Base-by-base conservation (phyloP, 805 yeast genomes). In the Trichomonascus vanleenenianus region DNA sequence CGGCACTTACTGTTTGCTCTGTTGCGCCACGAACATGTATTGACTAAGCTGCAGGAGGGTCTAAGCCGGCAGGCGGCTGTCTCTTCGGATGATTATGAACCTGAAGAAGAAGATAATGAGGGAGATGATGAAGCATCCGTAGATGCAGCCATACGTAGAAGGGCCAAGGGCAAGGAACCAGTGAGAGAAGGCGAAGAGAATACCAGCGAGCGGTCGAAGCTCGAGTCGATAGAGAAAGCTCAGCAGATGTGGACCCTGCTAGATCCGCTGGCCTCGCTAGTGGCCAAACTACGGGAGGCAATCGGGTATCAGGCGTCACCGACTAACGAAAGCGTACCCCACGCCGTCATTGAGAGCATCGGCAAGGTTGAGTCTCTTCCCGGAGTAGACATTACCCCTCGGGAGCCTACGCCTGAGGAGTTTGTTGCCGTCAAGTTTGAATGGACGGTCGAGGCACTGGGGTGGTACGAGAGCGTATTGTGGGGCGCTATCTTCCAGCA, bases 381-480 rank as follows among this genome's bases (percentile, higher is more conserved):
- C 3, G 47, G 48, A 11, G 37, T 52, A 9, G 44, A 48, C 38
- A 35, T 50, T 10, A 40, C 40, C 7, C 45, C 50, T 3, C 41
- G 40, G 34, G 46, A 40, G 19, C 53, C 52, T 6, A 10, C 44
- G 2, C 7, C 25, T 6, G 48, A 38, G 50, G 65, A 67, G 2
- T 70, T 76, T 50, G 71, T 67, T 42, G 67, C 73, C 2, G 64
- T 82, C 50, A 67, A 59, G 48, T 81, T 85, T 53, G 59, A 65
- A 3, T 85, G 95, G 95, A 73, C 76, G 34, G 66, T 65, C 44
- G 57, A 71, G 19, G 78, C 85, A 0, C 64, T 84, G 19, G 89
- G 88, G 0, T 85, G 95, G 95, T 85, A 85, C 61, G 70, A 74
- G 34, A 73, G 83, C 3, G 65, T 83, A 8, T 55, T 85, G 20